Evolutionary conservation across 208 protist genomes (phyloP), one percentile per base, ranked within the genome.

Genomic region (Crithidia bombi): DNA sequence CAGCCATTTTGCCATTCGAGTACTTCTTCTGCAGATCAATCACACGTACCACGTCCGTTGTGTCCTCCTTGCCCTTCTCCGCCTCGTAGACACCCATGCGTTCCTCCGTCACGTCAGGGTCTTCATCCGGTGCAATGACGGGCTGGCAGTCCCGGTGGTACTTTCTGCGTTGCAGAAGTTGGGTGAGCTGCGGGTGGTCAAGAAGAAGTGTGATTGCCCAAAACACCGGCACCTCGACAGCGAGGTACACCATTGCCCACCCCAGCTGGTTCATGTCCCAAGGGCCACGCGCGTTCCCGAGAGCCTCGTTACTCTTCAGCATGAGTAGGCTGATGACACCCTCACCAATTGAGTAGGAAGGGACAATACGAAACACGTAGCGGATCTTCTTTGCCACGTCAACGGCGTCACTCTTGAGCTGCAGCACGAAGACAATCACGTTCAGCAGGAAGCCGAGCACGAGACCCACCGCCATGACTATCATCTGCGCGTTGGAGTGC

Each of bases 301-400:
- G 43, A n/a, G 43, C 43, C 4, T 23, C 43, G 43, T 47, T 47
- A 19, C 43, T 47, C 43, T 47, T 9, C 32, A 75, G 50, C 56
- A 81, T 51, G 2, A 84, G 64, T 10, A 96, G 75, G 61, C 83
- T 86, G 59, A 86, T 78, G 75, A 96, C 87, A 2, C 76, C 82
- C 67, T 96, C 91, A 23, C 86, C 82, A 23, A 96, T 64, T 50
- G 76, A 91, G 69, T 86, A 96, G 47, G 77, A 79, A 11, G 91
- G 91, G 28, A 93, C 66, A 19, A 93, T 15, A 1, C 91, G 86
- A 68, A 90, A 94, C 21, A 74, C 43, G 71, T 79, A 90, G 12
- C 75, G 58, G 49, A 95, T 56, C 2, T 44, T 65, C 21, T 78
- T 36, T 19, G 70, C 77, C 12, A 67, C 74, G 46, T 78, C 21